Evolutionary conservation across 2,329 filamentous ascomycete genomes (phyloP), one percentile per base, ranked within the genome.

Genomic region (Acrodontium crateriforme): DNA sequence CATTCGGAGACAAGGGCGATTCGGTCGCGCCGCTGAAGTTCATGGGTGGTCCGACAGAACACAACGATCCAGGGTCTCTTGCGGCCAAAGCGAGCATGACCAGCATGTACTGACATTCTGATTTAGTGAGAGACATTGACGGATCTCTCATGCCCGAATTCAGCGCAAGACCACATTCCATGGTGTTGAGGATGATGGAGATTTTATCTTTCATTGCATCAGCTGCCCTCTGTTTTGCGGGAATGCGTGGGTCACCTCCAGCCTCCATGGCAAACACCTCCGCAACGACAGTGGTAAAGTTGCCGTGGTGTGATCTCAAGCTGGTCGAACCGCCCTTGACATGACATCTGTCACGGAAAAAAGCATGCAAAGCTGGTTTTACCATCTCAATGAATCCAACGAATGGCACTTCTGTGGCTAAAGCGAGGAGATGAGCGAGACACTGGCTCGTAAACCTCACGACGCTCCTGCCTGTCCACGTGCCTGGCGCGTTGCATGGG

Each of bases 171-270:
- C 57, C 57, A 15, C 55, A 45, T 9, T 53, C 51, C 31, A 54
- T 52, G 7, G 50, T 49, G 27, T 55, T 59, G 7, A 61, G 40
- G 11, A 54, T 52, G 32, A 61, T 59, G 11, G 51, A 50, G 2
- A 53, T 50, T 35, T 58, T 58, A 41, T 60, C 57, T 28, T 57
- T 55, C 25, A 57, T 53, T 4, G 58, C 57, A 31, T 59, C 55
- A 3, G 58, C 47, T 17, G 50, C 42, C 16, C 55, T 41, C 21
- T 57, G 42, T 29, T 53, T 49, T 19, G 51, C 50, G 14, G 57
- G 55, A 18, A 60, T 39, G 13, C 49, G 41, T 23, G 55, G 55
- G 27, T 59, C 55, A 4, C 58, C 58, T n/a, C 54, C 50, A 16
- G 58, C 52, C 27, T 55, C 53, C 49, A 56, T 47, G 9, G 38